phyloP scores from a whole-genome alignment of 2,329 filamentous ascomycete genomes.

The Grosmannia clavigera region DNA sequence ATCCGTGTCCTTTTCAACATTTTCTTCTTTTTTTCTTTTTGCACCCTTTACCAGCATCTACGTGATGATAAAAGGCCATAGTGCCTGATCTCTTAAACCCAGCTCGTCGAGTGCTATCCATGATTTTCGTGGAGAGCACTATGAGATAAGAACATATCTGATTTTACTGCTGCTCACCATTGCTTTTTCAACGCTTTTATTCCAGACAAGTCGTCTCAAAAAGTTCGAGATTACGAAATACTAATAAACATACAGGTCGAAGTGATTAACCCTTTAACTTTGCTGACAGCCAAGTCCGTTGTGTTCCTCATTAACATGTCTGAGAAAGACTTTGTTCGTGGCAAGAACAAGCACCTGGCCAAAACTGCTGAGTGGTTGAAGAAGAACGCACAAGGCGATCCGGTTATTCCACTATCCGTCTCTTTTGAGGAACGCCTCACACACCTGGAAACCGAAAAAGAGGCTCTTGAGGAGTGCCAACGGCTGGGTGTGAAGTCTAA shows the following conservation, averaged over 20 bases:
- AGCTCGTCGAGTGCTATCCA: slow-evolving; percentile 90
- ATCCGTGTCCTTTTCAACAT: no score
- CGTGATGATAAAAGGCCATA: slow-evolving; percentile 98
- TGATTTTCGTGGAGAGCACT: slow-evolving; percentile 51
- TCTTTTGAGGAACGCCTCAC: slow-evolving; percentile 87
- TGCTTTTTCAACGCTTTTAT: background rate
- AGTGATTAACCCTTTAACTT: slow-evolving; percentile 90
- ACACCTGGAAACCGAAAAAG: slow-evolving; percentile 63
- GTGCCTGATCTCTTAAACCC: slow-evolving; percentile 90
- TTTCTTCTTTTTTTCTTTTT: slow-evolving; percentile 6
- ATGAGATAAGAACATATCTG: slow-evolving; percentile 79
- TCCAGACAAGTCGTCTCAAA: no score
- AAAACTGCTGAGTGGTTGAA: slow-evolving; percentile 96
- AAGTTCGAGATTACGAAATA: no score
- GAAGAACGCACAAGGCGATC: slow-evolving; percentile 73
- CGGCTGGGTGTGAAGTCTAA: slow-evolving; percentile 74
- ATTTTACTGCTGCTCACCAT: slow-evolving; percentile 21
- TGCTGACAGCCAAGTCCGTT: slow-evolving; percentile 91
- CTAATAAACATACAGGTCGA: slow-evolving; percentile 54
- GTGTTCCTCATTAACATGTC: slow-evolving; percentile 96
- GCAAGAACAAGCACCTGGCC: slow-evolving; percentile 98
- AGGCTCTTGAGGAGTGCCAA: slow-evolving; percentile 77
- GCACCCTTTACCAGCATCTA: slow-evolving; percentile 14
- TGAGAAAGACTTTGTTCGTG: slow-evolving; percentile 91
- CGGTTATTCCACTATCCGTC: slow-evolving; percentile 87